Conservation (phyloP, 257 asterid species). For the Gardenia jasminoides region DNA sequence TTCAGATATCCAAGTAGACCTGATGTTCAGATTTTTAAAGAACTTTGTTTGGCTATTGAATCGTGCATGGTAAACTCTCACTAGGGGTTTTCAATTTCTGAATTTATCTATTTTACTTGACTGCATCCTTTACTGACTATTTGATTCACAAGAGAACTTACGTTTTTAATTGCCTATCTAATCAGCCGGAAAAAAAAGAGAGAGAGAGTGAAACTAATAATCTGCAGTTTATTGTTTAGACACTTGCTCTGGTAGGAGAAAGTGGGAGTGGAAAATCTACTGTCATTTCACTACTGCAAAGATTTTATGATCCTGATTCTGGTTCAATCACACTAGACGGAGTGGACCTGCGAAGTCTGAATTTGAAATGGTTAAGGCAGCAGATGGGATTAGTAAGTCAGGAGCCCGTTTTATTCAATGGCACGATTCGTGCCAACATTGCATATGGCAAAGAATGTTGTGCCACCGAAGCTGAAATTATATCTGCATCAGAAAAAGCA, state of each 20-base stretch:
- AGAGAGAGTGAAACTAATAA: not conserved
- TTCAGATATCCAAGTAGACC: conserved; percentile 70
- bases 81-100: not conserved
- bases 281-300: conserved; percentile 29
- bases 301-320: conserved; percentile 25
- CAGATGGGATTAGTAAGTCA: no score
- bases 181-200: not conserved
- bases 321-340: conserved; percentile 26
- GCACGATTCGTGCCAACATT: no score
- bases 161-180: no score
- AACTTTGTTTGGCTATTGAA: conserved; percentile 48
- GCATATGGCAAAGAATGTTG: not conserved
- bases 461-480: conserved; percentile 23
- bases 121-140: not conserved
- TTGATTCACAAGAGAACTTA: not conserved
- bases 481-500: conserved; percentile 23
- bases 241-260: no score
- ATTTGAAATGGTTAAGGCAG: not conserved
- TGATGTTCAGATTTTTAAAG: conserved; percentile 50
- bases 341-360: conserved; percentile 10
- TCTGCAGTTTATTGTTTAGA: no score
- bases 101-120: not conserved
- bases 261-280: conserved; percentile 42
- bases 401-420: no score
- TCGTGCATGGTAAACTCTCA: conserved; percentile 41